Evolutionary conservation across 2,329 filamentous ascomycete species (phyloP), one percentile per base, ranked within the genome.

Genomic region (Xylaria multiplex): DNA sequence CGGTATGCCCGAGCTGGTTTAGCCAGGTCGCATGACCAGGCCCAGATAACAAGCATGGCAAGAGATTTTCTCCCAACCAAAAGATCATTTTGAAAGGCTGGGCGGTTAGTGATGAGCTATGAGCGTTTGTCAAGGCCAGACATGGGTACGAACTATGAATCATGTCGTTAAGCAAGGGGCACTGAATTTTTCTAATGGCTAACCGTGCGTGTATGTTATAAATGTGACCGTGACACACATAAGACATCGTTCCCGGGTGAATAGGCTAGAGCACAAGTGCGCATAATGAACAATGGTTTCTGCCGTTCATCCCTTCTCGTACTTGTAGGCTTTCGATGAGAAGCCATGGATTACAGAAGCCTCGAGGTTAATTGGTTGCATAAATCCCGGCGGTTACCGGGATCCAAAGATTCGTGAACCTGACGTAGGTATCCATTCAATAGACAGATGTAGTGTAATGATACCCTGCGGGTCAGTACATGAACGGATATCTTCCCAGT

Each of bases 401-500:
- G 37, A 40, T 27, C 48, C 37, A 45, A 57, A 52, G 14, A 13
- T 30, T 58, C 43, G 8, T 16, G 35, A 52, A 11, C 35, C 11
- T 13, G 27, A 27, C 27, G 27, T 30, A 24, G 9, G 37, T 11
- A 16, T 32, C n/a, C 8, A 27, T 42, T 40, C 32, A 53, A 48
- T 35, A 37, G 42, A 64, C 22, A 13, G 8, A 48, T 24, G 24
- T 48, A 48, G 19, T 53, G 48, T 35, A 54, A 32, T 30, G 5
- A 52, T 13, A 7, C 24, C 7, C 32, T 40, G 27, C 30, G 24
- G 48, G 30, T 11, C 19, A 30, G 53, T 45, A 57, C 24, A 22
- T 52, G 37, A 53, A 45, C 40, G 30, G 46, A 19, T 45, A 27
- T 19, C 14, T 48, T 35, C 53, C 24, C n/a, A 32, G 46, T 46